A percentile compares a stretch with the other conserved stretches of the same genome.
phyloP scores from a whole-genome alignment of 108 stramenopile genomes.

The Thalassiosira profunda region DNA sequence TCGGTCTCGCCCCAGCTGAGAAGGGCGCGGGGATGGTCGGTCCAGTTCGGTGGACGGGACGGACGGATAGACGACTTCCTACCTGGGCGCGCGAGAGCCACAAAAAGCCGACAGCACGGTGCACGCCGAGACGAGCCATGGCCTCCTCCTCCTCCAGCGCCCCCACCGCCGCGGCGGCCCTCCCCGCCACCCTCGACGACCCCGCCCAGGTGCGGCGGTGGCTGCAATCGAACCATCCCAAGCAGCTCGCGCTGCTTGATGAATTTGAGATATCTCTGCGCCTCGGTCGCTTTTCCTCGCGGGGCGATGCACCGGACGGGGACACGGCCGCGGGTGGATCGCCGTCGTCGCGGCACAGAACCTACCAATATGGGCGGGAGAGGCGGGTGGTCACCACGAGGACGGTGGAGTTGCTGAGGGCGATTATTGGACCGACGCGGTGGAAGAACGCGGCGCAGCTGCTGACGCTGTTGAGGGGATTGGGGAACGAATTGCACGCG shows the following conservation, averaged over 20 bases:
- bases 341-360: slow-evolving; percentile 13
- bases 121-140: no score
- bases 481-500: slow-evolving; percentile 79
- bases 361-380: slow-evolving; percentile 47
- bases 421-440: slow-evolving; percentile 80
- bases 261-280: slow-evolving; percentile 78
- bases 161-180: no score
- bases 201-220: slow-evolving; percentile 55
- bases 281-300: slow-evolving; percentile 71
- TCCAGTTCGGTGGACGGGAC: no score
- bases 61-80: no score
- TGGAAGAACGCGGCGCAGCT: slow-evolving; percentile 85
- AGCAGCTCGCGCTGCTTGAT: slow-evolving; percentile 69
- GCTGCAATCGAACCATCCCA: slow-evolving; percentile 58
- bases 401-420: slow-evolving; percentile 80
- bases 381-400: slow-evolving; percentile 62
- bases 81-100: no score
- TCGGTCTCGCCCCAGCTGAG: no score
- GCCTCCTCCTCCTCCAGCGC: no score
- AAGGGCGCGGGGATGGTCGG: no score
- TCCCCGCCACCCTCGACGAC: slow-evolving; percentile 42
- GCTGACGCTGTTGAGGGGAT: slow-evolving; percentile 66
- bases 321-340: slow-evolving; percentile 3
- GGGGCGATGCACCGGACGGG: slow-evolving; percentile 5
- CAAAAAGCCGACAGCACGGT: no score